These are phyloP conservation scores for Castanopsis chinensis DNA, from an alignment of 306 rosid genomes.

Conservation along the genomic window DNA sequence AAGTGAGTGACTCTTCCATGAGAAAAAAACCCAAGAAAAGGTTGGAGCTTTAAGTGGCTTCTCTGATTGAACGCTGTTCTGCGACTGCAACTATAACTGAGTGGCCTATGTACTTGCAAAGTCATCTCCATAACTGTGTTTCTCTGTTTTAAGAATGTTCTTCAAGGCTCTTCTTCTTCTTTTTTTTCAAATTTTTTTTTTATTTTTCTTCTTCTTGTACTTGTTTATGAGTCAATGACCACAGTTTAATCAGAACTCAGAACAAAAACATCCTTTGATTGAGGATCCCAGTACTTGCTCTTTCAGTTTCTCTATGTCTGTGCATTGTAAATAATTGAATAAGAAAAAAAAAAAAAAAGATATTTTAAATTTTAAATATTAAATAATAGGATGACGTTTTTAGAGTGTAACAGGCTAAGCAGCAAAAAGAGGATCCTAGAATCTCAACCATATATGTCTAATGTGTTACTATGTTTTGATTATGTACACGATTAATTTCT, in stretches of 20 bases:
- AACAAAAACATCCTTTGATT: constrained; percentile 11
- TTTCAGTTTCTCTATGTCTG: constrained; percentile 10
- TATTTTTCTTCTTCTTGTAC: constrained; percentile 12
- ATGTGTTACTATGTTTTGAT: not conserved
- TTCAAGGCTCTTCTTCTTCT: not conserved
- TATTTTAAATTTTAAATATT: not conserved
- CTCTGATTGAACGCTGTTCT: constrained; percentile 38
- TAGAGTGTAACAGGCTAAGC: not conserved
- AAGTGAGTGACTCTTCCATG: constrained; percentile 25
- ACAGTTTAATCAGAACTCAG: constrained; percentile 7
- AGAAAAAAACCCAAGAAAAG: constrained; percentile 39
- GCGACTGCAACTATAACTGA: constrained; percentile 36
- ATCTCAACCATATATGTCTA: constrained; percentile 25
- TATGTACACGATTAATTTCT: not conserved
- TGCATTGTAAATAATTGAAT: not conserved
- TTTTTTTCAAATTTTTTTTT: too few species aligned
- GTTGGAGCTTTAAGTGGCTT: constrained; percentile 36
- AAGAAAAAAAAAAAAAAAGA: not conserved
- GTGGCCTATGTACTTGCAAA: constrained; percentile 40
- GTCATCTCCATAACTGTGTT: constrained; percentile 44
- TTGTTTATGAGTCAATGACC: not conserved
- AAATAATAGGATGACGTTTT: not conserved
- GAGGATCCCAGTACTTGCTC: constrained; percentile 14
- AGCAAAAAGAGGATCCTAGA: not conserved
- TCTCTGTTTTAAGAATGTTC: not conserved